A percentile compares a stretch with the other conserved stretches of the same genome.
phyloP scores from a whole-genome alignment of 2,329 filamentous ascomycete genomes.

The Ceratocystis colombiana region DNA sequence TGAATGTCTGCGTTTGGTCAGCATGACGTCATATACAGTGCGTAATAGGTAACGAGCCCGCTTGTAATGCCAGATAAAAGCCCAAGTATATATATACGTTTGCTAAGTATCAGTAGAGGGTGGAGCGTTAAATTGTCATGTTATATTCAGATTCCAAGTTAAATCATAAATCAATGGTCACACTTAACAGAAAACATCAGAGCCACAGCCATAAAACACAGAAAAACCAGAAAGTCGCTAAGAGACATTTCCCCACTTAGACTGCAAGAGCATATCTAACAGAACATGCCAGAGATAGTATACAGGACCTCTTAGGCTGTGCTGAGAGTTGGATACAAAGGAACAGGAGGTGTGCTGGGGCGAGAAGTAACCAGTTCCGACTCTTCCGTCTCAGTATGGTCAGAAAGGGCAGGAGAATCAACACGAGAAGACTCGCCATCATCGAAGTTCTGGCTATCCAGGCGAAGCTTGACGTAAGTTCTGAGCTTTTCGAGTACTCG shows the following conservation, averaged over 20 bases:
- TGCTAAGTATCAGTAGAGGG: background rate
- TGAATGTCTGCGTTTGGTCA: too few species aligned
- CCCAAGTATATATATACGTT: too few species aligned
- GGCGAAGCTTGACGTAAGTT: constrained; percentile 46
- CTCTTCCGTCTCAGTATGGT: constrained; percentile 7
- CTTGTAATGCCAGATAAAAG: too few species aligned
- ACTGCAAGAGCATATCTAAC: background rate
- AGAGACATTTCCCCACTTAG: too few species aligned
- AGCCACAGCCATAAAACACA: background rate
- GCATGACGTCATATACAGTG: too few species aligned
- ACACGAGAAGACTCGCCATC: constrained; percentile 31
- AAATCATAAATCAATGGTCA: background rate
- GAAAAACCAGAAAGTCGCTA: background rate
- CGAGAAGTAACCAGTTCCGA: constrained; percentile 21
- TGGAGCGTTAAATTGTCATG: background rate
- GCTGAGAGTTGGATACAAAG: constrained; percentile 24
- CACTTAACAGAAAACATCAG: background rate
- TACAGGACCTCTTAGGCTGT: constrained; percentile 1
- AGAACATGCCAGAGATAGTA: background rate
- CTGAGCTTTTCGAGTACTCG: constrained; percentile 53
- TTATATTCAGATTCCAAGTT: background rate
- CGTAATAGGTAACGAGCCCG: too few species aligned
- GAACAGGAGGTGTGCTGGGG: constrained; percentile 14
- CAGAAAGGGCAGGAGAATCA: background rate
- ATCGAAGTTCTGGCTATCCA: constrained; percentile 48